Conservation (phyloP, 495 filamentous ascomycete species). For the Penicillium chermesinum region DNA sequence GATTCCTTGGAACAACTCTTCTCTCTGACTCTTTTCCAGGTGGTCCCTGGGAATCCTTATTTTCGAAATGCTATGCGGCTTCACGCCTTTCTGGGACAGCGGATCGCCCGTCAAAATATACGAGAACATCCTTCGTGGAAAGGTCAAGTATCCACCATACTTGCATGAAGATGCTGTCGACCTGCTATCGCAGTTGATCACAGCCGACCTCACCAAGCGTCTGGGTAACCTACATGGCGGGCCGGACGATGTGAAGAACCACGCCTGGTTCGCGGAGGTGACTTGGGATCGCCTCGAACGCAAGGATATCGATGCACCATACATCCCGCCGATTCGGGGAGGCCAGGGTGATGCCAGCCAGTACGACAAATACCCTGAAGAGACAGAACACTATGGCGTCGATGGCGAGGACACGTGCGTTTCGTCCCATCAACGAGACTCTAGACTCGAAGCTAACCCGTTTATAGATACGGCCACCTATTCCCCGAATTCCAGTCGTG, state of each 20-base stretch:
- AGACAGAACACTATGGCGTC: constrained; percentile 83
- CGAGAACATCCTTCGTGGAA: constrained; percentile 92
- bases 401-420: constrained; percentile 78
- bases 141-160: constrained; percentile 92
- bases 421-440: neutral
- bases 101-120: constrained; percentile 98
- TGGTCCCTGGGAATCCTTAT: constrained; percentile 98
- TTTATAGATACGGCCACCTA: constrained; percentile 58
- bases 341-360: constrained; percentile 94
- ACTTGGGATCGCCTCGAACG: constrained; percentile 90
- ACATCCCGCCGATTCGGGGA: constrained; percentile 91
- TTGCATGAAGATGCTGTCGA: constrained; percentile 92
- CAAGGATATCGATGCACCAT: constrained; percentile 98
- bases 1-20: neutral
- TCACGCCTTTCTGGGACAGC: constrained; percentile 97
- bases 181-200: constrained; percentile 87
- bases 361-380: constrained; percentile 97
- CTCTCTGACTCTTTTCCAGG: constrained; percentile 44
- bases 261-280: constrained; percentile 94
- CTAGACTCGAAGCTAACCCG: constrained; percentile 9
- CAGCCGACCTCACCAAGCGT: constrained; percentile 88
- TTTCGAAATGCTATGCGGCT: constrained; percentile 98
- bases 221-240: constrained; percentile 91
- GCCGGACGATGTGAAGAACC: constrained; percentile 89
- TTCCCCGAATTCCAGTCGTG: constrained; percentile 65